A percentile compares a stretch with the other conserved stretches of the same genome.
Evolutionary conservation across 768 basidiomycete genomes (phyloP).

Genomic region (Holtermannia corniformis): DNA sequence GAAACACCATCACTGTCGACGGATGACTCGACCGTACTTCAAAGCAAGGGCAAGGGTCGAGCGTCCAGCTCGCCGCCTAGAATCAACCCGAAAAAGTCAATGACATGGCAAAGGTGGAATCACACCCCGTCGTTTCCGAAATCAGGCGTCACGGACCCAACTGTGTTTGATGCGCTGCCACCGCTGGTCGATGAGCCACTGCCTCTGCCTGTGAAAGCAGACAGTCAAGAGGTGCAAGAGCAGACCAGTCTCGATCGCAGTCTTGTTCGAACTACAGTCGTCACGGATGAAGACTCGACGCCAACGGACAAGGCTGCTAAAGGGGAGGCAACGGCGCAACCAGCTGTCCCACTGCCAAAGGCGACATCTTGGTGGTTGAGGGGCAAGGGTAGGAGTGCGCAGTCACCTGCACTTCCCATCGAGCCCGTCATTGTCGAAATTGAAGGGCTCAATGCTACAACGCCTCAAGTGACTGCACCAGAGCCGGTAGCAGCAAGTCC

Average conservation of each 20-base stretch:
- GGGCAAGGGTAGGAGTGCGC: not conserved
- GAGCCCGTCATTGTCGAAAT: not conserved
- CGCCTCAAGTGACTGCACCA: not conserved
- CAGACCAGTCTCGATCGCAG: too few relatives aligned
- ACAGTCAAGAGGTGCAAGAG: too few relatives aligned
- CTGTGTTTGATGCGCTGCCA: not conserved
- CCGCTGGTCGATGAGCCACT: not conserved
- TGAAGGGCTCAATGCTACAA: not conserved
- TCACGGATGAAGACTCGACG: not conserved
- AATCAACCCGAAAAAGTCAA: constrained; percentile 29
- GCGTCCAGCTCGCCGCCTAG: too few relatives aligned
- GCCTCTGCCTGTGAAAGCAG: not conserved
- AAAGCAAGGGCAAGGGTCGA: not conserved
- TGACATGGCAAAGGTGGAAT: constrained; percentile 32
- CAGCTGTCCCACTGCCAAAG: too few relatives aligned
- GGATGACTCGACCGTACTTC: not conserved
- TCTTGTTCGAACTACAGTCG: not conserved
- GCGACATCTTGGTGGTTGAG: not conserved
- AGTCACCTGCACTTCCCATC: not conserved
- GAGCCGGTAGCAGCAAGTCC: not conserved
- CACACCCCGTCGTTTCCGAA: constrained; percentile 22
- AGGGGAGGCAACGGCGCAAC: not conserved
- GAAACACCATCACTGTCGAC: not conserved
- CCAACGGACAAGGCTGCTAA: not conserved
- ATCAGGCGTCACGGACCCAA: constrained; percentile 1